Conservation (phyloP, 2,329 filamentous ascomycete species). For the Lomentospora prolificans region DNA sequence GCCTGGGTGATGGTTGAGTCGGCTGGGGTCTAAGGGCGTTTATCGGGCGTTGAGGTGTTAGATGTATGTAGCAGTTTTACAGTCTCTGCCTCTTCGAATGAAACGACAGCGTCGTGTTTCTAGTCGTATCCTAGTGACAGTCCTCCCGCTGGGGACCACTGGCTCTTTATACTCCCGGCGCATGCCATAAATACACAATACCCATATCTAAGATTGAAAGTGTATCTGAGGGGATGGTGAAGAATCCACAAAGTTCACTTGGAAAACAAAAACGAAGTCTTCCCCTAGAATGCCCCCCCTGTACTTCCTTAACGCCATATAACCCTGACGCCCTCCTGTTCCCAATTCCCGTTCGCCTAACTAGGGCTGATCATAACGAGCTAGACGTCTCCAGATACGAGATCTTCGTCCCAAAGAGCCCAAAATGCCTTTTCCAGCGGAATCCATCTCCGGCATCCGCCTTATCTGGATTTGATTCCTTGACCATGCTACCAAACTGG, state of each 20-base stretch:
- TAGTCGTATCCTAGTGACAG: neutral
- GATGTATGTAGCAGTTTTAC: conserved; percentile 10
- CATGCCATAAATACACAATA: too few species aligned
- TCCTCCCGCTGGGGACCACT: too few species aligned
- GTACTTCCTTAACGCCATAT: too few species aligned
- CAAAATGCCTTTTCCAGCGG: conserved; percentile 54
- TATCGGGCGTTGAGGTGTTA: neutral
- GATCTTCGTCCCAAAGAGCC: conserved; percentile 56
- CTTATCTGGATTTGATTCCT: conserved; percentile 27
- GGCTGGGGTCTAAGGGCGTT: conserved; percentile 1
- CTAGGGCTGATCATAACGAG: neutral
- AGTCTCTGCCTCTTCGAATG: neutral
- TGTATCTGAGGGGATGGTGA: too few species aligned
- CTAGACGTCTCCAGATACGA: conserved; percentile 1
- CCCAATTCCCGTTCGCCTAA: too few species aligned
- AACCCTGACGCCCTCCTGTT: too few species aligned
- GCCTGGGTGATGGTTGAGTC: conserved; percentile 1
- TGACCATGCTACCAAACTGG: conserved; percentile 54
- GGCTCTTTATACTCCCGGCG: too few species aligned
- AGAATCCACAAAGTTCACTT: too few species aligned
- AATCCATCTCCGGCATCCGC: conserved; percentile 33
- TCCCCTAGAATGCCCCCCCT: too few species aligned
- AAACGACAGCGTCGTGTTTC: neutral
- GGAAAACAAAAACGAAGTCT: too few species aligned
- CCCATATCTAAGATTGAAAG: too few species aligned